A percentile compares a stretch with the other conserved stretches of the same genome.
Evolutionary conservation across 139 green algal species (phyloP).

Genomic region (Zygnema circumcarinatum): DNA sequence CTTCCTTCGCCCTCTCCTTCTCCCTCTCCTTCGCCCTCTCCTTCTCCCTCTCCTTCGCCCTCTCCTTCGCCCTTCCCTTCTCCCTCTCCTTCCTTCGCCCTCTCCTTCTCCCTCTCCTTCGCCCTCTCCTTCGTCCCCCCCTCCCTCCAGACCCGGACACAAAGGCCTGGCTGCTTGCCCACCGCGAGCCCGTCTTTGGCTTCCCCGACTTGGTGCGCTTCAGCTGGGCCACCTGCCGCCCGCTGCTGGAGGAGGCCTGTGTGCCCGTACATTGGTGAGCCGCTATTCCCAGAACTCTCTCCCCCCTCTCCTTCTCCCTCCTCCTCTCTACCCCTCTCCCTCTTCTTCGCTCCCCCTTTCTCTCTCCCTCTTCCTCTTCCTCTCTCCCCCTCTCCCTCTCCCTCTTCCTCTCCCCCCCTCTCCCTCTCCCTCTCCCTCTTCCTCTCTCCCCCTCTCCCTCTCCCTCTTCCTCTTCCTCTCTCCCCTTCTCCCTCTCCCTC

Average conservation of each 20-base stretch:
- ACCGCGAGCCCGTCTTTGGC: constrained; percentile 82
- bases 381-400: not conserved
- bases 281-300: not conserved
- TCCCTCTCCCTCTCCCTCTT: too few relatives aligned
- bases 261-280: constrained; percentile 11
- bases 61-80: not conserved
- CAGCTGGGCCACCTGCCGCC: constrained; percentile 61
- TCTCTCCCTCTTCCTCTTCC: not conserved
- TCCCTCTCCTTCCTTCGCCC: too few relatives aligned
- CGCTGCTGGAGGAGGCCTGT: constrained; percentile 17
- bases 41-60: not conserved
- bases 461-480: too few relatives aligned
- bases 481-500: too few relatives aligned
- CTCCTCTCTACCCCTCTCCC: not conserved
- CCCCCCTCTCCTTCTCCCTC: not conserved
- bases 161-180: constrained; percentile 76
- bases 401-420: too few relatives aligned
- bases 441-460: too few relatives aligned
- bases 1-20: too few relatives aligned
- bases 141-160: constrained; percentile 66
- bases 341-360: too few relatives aligned
- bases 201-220: constrained; percentile 80
- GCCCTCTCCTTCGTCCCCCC: too few relatives aligned
- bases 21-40: not conserved
- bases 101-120: not conserved